Base-by-base conservation (phyloP, 1,284 basidiomycete species). In the Agroathelia rolfsii region DNA sequence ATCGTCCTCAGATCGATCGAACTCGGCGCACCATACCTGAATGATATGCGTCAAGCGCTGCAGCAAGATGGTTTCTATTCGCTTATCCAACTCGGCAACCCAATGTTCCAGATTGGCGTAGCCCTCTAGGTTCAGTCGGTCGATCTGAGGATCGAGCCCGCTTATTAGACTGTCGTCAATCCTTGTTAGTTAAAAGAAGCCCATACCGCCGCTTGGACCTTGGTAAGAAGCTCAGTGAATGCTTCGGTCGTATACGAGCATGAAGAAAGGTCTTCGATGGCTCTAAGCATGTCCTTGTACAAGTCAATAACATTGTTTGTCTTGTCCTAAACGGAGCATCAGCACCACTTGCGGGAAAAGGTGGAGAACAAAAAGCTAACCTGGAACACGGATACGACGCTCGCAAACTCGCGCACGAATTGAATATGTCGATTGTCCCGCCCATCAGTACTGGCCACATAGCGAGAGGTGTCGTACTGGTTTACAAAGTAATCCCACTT, bases 51-150 rank as follows among this genome's bases (percentile, higher is more conserved):
- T 65, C 17, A 98, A 59, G 8, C 95, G 75, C 38, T 76, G 72
- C n/a, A 84, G 60, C 1, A 98, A 64, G 26, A 89, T 85, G 1
- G 56, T 62, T 49, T 96, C 90, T 49, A 97, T 92, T 40, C 79
- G 75, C 43, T 75, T 71, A 52, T 97, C 93, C 7, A 98, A 70
- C 35, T 86, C 78, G 0, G 79, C 73, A 0, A 96, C 89, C 93
- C 93, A 98, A 32, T 88, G 75, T 39, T 96, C 92, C n/a, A 98
- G 72, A 49, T 98, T 99, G 5, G 92, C 88, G 49, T 94, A 98
- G 7, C 94, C 93, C 51, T 96, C 92, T 42, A 98, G 59, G 51
- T 96, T 97, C 44, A 98, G 69, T 32, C 82, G 76, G 58, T 98
- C 95, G 42, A 97, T 89, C 78, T 88, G 41, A 3, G 26, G n/a